Evolutionary conservation across 345 rosid species (phyloP).

Genomic region (Draba incana): DNA sequence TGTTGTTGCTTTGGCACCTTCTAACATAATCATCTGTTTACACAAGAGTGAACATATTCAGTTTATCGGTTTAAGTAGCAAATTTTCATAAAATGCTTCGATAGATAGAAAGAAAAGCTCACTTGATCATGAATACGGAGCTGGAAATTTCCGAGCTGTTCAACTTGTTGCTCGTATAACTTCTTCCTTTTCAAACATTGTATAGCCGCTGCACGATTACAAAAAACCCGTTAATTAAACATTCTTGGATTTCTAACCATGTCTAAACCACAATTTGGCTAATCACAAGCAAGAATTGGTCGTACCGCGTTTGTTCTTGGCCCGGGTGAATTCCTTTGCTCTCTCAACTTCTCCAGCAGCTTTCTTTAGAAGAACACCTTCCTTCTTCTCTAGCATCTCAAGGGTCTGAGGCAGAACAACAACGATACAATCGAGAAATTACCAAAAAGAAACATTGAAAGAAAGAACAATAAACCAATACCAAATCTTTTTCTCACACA

Average conservation of each 20-base stretch:
- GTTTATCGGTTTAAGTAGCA: neutral
- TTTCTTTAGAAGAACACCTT: slow-evolving; percentile 67
- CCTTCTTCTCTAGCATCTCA: slow-evolving; percentile 92
- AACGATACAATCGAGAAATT: neutral
- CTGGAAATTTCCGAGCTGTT: slow-evolving; percentile 85
- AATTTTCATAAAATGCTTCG: neutral
- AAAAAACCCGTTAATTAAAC: slow-evolving; percentile 8
- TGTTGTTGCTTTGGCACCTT: slow-evolving; percentile 90
- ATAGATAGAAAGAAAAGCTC: neutral
- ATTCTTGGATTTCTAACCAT: neutral
- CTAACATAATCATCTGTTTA: slow-evolving; percentile 80
- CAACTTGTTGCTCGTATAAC: slow-evolving; percentile 81
- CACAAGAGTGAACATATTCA: neutral
- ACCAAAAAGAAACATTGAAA: neutral
- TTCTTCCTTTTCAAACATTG: slow-evolving; percentile 93
- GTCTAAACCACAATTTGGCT: neutral
- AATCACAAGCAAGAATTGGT: neutral
- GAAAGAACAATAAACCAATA: neutral
- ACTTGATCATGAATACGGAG: slow-evolving; percentile 88
- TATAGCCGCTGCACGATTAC: slow-evolving; percentile 73
- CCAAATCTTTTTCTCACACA: neutral
- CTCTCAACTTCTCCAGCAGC: slow-evolving; percentile 70
- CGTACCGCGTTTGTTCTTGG: slow-evolving; percentile 70
- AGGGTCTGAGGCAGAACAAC: slow-evolving; percentile 60
- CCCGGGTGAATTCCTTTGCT: slow-evolving; percentile 63